Conservation (phyloP, 305 asterid genomes). For the Rubia tinctorum region DNA sequence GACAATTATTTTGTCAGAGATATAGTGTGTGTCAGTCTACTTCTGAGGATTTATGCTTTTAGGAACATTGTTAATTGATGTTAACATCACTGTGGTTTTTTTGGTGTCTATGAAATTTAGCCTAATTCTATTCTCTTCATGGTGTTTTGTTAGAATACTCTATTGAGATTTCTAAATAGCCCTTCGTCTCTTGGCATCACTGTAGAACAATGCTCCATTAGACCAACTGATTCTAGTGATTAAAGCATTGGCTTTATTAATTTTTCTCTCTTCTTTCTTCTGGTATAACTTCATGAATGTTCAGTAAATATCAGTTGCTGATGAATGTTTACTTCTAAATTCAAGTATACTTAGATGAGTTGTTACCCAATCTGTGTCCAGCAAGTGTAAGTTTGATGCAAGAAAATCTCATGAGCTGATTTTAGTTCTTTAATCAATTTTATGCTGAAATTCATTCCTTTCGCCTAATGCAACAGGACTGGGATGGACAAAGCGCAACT, state of each 20-base stretch:
- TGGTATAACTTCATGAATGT: neutral
- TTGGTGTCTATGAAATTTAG: neutral
- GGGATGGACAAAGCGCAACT: conserved; percentile 85
- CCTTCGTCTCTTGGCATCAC: neutral
- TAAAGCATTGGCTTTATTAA: neutral
- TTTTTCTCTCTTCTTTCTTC: neutral
- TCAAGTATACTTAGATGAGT: neutral
- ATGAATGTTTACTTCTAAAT: neutral
- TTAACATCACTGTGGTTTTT: neutral
- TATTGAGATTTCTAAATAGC: neutral
- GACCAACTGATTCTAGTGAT: neutral
- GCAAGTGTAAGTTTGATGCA: neutral
- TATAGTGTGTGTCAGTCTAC: neutral
- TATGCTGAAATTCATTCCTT: neutral
- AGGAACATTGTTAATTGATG: too few species aligned
- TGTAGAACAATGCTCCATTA: neutral
- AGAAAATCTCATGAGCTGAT: neutral
- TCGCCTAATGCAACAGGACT: conserved; percentile 44
- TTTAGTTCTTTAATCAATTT: neutral
- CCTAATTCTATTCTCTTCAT: neutral
- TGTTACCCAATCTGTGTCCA: neutral
- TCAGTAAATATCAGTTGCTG: neutral
- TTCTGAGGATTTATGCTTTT: neutral
- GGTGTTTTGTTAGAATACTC: neutral
- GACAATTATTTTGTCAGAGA: neutral